Evolutionary conservation across 2,329 filamentous ascomycete genomes (phyloP), one percentile per base, ranked within the genome.

Genomic region (Blumeria hordei): DNA sequence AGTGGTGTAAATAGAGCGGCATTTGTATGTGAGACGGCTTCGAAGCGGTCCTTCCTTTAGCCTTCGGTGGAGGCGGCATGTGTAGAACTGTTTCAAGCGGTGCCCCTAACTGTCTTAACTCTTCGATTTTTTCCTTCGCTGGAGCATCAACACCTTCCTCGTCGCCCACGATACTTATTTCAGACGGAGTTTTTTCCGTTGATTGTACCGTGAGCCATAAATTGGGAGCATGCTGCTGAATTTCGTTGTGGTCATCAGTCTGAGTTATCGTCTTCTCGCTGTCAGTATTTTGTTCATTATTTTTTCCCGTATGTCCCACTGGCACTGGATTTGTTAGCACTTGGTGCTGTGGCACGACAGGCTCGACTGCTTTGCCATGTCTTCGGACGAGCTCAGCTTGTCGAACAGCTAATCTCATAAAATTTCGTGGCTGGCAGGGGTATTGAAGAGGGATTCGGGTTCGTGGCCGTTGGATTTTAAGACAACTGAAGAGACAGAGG

Each of bases 1-100:
- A 98, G 69, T 96, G 88, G 69, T 98, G 92, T 36, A 94, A 80
- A 65, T 94, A 93, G 0, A 81, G 84, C 7, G 85, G 78, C 0
- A 85, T 76, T 51, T 78, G 74, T 64, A 84, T 76, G 65, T 88
- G 80, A 4, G 82, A 82, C 21, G 77, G 75, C 60, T 75, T 74
- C 51, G 70, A 67, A 32, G 70, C 63, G 54, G 70, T 63, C 47
- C 63, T 56, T 37, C 64, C 58, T 45, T 65, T 64, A 11, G 61
- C 60, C n/a, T 63, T 62, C 49, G 71, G 66, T 7, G 71, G 69
- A 4, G 70, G 67, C 12, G 67, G 62, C 69, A 74, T 72, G 55
- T 70, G 69, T 35, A 72, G 61, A 5, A 78, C 71, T 1, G 72
- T 72, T 56, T 77, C 73, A 57, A 76, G 70, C 1, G 72, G 72